Evolutionary conservation across 345 rosid species (phyloP).

Genomic region (Nephelium lappaceum): DNA sequence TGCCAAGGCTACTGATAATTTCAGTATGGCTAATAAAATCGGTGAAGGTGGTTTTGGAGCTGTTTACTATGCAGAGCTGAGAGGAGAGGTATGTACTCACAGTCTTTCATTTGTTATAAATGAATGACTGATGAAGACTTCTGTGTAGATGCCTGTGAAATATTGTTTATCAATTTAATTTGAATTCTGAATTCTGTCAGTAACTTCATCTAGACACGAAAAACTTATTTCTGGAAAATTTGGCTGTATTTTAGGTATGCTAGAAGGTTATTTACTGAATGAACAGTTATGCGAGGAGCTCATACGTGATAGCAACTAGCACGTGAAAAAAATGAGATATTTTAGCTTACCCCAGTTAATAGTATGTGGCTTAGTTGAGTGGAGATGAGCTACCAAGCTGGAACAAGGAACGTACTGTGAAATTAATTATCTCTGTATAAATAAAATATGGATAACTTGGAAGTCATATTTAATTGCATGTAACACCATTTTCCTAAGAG

Average conservation of each 20-base stretch:
- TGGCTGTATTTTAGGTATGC: constrained; percentile 2
- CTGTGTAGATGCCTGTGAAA: constrained; percentile 3
- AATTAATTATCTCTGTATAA: background rate
- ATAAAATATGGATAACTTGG: constrained; percentile 11
- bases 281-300: background rate
- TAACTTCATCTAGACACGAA: background rate
- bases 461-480: background rate
- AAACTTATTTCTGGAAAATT: background rate
- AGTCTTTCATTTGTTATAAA: constrained; percentile 4
- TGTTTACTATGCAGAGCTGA: constrained; percentile 84
- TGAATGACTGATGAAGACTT: constrained; percentile 5
- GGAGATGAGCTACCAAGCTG: constrained; percentile 6
- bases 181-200: background rate
- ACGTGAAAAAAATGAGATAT: background rate
- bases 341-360: background rate
- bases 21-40: constrained; percentile 83
- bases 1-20: constrained; percentile 80
- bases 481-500: background rate
- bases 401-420: background rate
- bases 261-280: background rate
- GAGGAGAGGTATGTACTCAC: constrained; percentile 78
- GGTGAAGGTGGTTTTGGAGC: constrained; percentile 95
- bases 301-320: background rate
- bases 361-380: background rate
- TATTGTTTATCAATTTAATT: background rate